phyloP scores from a whole-genome alignment of 495 filamentous ascomycete species.

The Neurospora cerealis region DNA sequence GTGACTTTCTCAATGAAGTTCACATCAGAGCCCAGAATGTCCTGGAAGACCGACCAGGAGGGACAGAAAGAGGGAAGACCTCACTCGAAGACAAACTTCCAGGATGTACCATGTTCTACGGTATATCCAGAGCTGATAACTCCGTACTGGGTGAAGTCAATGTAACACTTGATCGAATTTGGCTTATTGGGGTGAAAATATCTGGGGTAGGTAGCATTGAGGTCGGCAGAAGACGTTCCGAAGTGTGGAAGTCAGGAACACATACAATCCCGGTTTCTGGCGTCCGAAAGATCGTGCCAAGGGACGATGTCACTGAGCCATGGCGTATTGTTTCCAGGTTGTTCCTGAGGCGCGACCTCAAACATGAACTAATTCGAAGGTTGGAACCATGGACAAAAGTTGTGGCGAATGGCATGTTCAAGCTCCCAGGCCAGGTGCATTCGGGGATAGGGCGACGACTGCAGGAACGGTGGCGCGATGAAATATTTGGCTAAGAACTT shows the following conservation, averaged over 20 bases:
- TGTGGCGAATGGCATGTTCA: neutral
- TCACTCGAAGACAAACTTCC: too few relatives aligned
- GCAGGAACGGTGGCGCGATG: accelerated
- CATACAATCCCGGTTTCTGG: neutral
- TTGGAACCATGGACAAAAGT: neutral
- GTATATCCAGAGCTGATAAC: neutral
- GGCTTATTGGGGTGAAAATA: neutral
- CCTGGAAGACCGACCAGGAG: too few relatives aligned
- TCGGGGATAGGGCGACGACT: accelerated
- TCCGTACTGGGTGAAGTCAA: neutral
- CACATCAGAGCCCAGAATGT: too few relatives aligned
- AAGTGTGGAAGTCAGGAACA: neutral
- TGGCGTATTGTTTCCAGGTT: neutral
- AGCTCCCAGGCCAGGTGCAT: neutral
- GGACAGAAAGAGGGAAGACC: too few relatives aligned
- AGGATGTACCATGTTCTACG: neutral
- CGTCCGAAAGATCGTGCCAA: neutral
- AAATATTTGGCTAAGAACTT: neutral
- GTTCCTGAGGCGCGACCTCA: neutral
- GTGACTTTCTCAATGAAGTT: neutral
- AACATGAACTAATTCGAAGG: neutral
- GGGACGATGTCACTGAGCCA: neutral
- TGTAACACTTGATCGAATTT: neutral
- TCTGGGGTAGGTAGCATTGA: neutral
- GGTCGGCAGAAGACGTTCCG: neutral